phyloP scores from a whole-genome alignment of 2,329 filamentous ascomycete species.

The Phaeoacremonium minimum region DNA sequence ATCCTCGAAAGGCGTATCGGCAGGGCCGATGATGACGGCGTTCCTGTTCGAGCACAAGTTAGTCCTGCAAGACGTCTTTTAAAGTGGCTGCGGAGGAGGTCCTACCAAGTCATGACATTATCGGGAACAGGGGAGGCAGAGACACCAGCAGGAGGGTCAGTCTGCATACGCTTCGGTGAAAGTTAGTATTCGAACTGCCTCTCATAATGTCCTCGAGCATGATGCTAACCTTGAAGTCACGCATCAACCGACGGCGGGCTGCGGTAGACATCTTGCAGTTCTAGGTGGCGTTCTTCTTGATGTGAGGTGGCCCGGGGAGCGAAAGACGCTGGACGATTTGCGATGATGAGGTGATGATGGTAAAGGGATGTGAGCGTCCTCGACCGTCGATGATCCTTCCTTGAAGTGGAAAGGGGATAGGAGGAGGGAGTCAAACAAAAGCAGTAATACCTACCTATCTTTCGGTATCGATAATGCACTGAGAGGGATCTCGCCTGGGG shows the following conservation, averaged over 20 bases:
- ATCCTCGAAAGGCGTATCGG: slow-evolving; percentile 96
- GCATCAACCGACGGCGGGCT: slow-evolving; percentile 93
- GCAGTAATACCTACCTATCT: no score
- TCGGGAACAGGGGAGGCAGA: slow-evolving; percentile 94
- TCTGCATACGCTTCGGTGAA: slow-evolving; percentile 83
- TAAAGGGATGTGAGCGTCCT: no score
- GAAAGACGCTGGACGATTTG: no score
- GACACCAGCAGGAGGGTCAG: slow-evolving; percentile 92
- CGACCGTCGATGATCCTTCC: no score
- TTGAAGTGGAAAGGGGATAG: no score
- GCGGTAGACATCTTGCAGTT: slow-evolving; percentile 78
- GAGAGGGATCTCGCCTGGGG: no score
- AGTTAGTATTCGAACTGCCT: slow-evolving; percentile 14
- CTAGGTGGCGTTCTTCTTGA: no score
- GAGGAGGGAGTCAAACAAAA: no score
- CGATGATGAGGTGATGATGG: no score
- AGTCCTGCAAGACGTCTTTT: slow-evolving; percentile 15
- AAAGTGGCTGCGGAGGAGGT: background rate
- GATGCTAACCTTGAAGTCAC: slow-evolving; percentile 87
- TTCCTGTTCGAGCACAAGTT: slow-evolving; percentile 72
- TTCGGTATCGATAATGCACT: no score
- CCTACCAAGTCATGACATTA: slow-evolving; percentile 93
- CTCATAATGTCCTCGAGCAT: background rate
- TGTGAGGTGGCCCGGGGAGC: no score
- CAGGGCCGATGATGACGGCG: slow-evolving; percentile 94